Percentiles rank a stretch among this genome's conserved stretches.
These are phyloP conservation scores for Elsinoe fawcettii DNA, from an alignment of 2,329 filamentous ascomycete genomes.

Conservation along the genomic window DNA sequence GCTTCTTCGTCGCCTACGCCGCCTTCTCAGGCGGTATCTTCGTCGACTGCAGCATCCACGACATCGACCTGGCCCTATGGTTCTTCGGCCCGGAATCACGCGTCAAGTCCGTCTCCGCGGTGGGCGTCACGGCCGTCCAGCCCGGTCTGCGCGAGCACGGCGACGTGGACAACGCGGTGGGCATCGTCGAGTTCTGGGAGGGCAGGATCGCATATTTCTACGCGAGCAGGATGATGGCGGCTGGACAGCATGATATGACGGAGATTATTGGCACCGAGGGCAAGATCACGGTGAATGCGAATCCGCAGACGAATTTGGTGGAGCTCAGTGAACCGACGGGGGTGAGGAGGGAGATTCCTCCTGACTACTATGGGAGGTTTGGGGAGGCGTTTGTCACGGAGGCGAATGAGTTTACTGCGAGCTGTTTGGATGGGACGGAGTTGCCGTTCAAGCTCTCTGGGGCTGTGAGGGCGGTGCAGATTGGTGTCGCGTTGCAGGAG, in stretches of 20 bases:
- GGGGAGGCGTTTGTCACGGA: constrained; percentile 56
- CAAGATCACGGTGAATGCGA: constrained; percentile 54
- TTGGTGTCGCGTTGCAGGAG: constrained; percentile 47
- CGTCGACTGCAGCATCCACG: constrained; percentile 63
- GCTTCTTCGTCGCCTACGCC: constrained; percentile 62
- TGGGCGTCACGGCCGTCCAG: constrained; percentile 53
- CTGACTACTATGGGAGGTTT: constrained; percentile 56
- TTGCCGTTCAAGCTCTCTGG: constrained; percentile 51
- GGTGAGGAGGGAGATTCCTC: constrained; percentile 52
- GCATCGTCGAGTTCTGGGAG: constrained; percentile 57
- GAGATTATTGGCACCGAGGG: constrained; percentile 61
- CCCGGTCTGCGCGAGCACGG: constrained; percentile 50
- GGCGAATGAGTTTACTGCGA: constrained; percentile 55
- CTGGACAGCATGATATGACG: constrained; percentile 59
- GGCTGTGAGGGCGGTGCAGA: constrained; percentile 52
- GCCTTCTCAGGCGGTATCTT: constrained; percentile 61
- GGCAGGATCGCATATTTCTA: constrained; percentile 59
- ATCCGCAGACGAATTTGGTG: constrained; percentile 49
- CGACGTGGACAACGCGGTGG: constrained; percentile 56
- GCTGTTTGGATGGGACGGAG: constrained; percentile 48
- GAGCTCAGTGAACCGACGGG: constrained; percentile 48
- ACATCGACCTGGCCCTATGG: constrained; percentile 59
- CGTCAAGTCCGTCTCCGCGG: constrained; percentile 49
- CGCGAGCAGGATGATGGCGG: constrained; percentile 58
- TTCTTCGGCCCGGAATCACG: constrained; percentile 50